Conservation (phyloP, 768 basidiomycete species). For the Phaeotremella skinneri region DNA sequence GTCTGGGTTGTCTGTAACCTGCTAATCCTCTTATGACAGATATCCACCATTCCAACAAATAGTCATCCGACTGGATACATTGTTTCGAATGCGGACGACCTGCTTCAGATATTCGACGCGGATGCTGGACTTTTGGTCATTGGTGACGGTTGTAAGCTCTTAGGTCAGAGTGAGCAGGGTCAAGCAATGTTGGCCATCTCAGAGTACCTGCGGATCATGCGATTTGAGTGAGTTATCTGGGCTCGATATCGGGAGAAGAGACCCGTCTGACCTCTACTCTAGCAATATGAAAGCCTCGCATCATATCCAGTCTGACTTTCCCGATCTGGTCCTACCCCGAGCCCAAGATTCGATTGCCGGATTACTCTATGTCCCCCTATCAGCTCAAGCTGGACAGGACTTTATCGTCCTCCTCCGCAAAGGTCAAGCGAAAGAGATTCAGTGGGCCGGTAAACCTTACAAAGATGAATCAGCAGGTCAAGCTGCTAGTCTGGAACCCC, state of each 20-base stretch:
- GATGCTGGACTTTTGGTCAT: conserved; percentile 57
- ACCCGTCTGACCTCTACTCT: not conserved
- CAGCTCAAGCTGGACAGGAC: conserved; percentile 64
- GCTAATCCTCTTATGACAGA: conserved; percentile 52
- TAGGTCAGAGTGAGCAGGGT: conserved; percentile 55
- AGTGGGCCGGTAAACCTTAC: conserved; percentile 76
- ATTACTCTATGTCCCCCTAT: conserved; percentile 71
- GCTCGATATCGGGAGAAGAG: not conserved
- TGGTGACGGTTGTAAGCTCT: conserved; percentile 65
- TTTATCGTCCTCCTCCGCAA: conserved; percentile 79
- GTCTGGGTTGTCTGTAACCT: not conserved
- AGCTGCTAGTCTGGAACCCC: conserved; percentile 62
- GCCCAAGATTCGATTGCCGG: conserved; percentile 65
- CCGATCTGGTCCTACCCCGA: conserved; percentile 64
- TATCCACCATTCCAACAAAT: conserved; percentile 67
- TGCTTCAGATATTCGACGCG: conserved; percentile 71
- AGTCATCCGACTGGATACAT: conserved; percentile 73
- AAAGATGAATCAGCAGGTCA: conserved; percentile 54
- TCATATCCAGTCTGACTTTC: conserved; percentile 66
- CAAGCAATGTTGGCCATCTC: conserved; percentile 76
- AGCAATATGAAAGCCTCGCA: conserved; percentile 71
- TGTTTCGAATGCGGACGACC: conserved; percentile 74
- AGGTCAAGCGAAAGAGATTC: conserved; percentile 66
- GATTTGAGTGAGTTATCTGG: conserved; percentile 62
- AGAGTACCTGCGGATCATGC: conserved; percentile 72